phyloP scores from a whole-genome alignment of 805 yeast genomes.

The Schwanniomyces vanrijiae region DNA sequence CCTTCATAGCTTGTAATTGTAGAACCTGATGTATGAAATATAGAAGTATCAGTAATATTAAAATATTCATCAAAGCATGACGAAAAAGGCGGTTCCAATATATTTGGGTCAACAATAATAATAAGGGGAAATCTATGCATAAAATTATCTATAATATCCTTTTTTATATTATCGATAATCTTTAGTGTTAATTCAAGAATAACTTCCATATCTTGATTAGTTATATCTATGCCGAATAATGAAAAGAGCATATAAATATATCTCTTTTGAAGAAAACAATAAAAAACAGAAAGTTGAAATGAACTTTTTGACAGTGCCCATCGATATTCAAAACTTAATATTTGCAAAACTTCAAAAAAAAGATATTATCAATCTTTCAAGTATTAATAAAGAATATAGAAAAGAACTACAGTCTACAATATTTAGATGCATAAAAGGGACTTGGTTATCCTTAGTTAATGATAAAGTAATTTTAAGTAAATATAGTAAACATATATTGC shows the following conservation, averaged over 20 bases:
- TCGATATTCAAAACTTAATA: slow-evolving; percentile 5
- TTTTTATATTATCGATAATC: neutral
- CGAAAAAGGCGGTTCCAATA: slow-evolving; percentile 27
- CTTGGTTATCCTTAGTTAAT: slow-evolving; percentile 3
- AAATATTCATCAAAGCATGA: slow-evolving; percentile 13
- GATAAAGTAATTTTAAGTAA: slow-evolving; percentile 4
- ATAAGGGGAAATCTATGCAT: slow-evolving; percentile 5
- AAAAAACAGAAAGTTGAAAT: neutral
- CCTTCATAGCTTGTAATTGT: neutral
- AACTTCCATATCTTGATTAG: neutral
- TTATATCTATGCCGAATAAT: neutral
- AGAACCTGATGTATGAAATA: neutral
- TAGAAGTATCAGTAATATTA: slow-evolving; percentile 5
- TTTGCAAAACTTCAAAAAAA: slow-evolving; percentile 1
- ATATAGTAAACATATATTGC: slow-evolving; percentile 2
- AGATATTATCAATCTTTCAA: slow-evolving; percentile 4
- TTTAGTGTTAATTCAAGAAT: neutral
- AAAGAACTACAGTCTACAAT: neutral
- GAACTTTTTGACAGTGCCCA: slow-evolving; percentile 3
- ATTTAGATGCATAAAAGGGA: slow-evolving; percentile 5
- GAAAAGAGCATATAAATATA: neutral
- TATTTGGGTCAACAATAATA: slow-evolving; percentile 19
- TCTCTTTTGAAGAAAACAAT: neutral
- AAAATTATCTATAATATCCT: slow-evolving; percentile 2
- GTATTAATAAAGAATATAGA: slow-evolving; percentile 1